A percentile compares a stretch with the other conserved stretches of the same genome.
These are phyloP conservation scores for Neurospora sp. DNA, from an alignment of 495 filamentous ascomycete genomes.

Conservation along the genomic window DNA sequence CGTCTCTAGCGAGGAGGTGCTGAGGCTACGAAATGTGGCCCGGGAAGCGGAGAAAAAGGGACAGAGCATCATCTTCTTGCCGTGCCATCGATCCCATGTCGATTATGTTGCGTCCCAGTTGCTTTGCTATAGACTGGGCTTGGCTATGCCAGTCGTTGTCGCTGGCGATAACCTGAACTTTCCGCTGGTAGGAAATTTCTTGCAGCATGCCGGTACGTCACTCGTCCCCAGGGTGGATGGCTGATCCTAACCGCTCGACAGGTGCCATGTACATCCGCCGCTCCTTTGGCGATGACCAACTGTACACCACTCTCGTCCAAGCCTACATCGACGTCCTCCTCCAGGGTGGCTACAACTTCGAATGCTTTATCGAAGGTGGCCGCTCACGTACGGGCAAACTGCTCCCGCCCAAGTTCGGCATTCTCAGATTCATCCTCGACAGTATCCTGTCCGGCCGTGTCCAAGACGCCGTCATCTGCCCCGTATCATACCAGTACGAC, in stretches of 20 bases:
- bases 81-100: constrained; percentile 88
- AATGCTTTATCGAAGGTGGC: constrained; percentile 94
- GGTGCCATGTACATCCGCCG: constrained; percentile 94
- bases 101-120: constrained; percentile 92
- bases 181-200: constrained; percentile 75
- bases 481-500: constrained; percentile 95
- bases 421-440: constrained; percentile 83
- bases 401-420: constrained; percentile 90
- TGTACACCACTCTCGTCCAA: constrained; percentile 87
- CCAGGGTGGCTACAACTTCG: constrained; percentile 83
- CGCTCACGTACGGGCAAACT: constrained; percentile 90
- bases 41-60: constrained; percentile 73
- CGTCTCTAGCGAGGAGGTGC: constrained; percentile 86
- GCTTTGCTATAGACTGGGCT: constrained; percentile 86
- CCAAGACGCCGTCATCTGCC: constrained; percentile 82
- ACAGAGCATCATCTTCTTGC: constrained; percentile 91
- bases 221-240: neutral
- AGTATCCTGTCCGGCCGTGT: constrained; percentile 81
- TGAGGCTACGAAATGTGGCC: constrained; percentile 70
- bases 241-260: constrained; percentile 9
- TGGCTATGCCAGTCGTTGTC: constrained; percentile 85
- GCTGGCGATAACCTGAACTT: constrained; percentile 96
- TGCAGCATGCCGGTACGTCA: constrained; percentile 74
- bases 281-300: constrained; percentile 81
- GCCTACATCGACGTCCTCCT: constrained; percentile 90